These are phyloP conservation scores for Primulina huaijiensis DNA, from an alignment of 257 asterid species.

Conservation along the genomic window DNA sequence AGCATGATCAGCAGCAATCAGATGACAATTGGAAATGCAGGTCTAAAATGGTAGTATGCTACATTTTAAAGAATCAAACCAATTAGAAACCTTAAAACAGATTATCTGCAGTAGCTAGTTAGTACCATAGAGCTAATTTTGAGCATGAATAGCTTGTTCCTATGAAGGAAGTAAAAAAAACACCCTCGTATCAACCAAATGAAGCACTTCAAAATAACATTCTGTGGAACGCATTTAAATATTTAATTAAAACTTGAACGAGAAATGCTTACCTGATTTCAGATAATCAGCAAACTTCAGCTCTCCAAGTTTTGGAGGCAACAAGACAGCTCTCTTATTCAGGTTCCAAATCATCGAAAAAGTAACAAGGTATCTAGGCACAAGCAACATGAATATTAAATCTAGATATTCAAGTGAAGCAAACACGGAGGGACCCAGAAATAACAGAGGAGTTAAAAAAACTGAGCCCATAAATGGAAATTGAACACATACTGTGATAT, in stretches of 20 bases:
- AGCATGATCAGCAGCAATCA: background rate
- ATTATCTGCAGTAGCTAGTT: too few relatives aligned
- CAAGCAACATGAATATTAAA: constrained; percentile 18
- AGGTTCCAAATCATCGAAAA: constrained; percentile 70
- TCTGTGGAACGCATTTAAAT: background rate
- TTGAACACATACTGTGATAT: constrained; percentile 74
- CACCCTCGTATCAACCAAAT: background rate
- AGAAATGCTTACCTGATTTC: constrained; percentile 66
- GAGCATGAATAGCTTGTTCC: background rate
- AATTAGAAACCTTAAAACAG: too few relatives aligned
- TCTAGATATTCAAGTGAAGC: constrained; percentile 17
- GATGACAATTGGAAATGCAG: background rate
- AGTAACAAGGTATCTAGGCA: constrained; percentile 65
- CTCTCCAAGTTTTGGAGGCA: constrained; percentile 78
- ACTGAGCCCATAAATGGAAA: constrained; percentile 17
- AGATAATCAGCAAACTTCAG: constrained; percentile 80
- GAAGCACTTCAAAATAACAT: background rate
- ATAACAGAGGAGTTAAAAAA: background rate
- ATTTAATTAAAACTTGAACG: constrained; percentile 7
- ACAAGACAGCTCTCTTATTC: constrained; percentile 58
- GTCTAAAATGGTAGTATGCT: too few relatives aligned
- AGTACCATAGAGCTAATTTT: too few relatives aligned
- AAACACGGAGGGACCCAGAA: constrained; percentile 11
- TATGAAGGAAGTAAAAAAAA: background rate
- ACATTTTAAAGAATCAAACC: too few relatives aligned